Evolutionary conservation across 345 rosid species (phyloP).

Genomic region (Triadica sebifera): DNA sequence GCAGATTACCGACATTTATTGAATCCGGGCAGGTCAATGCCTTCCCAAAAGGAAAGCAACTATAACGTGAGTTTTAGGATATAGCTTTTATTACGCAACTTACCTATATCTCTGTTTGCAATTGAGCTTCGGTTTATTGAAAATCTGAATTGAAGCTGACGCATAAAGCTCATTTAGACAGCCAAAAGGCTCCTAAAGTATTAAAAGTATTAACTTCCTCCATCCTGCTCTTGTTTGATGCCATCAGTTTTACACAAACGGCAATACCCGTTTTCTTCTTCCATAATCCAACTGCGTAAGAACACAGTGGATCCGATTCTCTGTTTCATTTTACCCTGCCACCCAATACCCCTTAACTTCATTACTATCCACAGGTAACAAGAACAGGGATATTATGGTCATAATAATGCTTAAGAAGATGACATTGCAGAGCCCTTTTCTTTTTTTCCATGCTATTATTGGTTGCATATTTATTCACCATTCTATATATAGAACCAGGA

Average conservation of each 20-base stretch:
- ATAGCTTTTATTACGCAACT: no score
- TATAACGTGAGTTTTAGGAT: no score
- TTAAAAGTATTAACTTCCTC: background rate
- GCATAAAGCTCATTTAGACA: conserved; percentile 26
- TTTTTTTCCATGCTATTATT: no score
- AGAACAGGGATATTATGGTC: conserved; percentile 27
- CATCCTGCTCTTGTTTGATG: background rate
- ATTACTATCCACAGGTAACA: background rate
- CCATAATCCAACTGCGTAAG: conserved; percentile 37
- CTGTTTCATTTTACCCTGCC: conserved; percentile 1
- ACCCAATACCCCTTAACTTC: background rate
- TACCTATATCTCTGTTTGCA: background rate
- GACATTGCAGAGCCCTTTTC: no score
- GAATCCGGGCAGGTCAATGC: no score
- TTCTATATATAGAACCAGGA: conserved; percentile 15
- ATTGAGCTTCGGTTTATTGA: background rate
- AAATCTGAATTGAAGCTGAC: background rate
- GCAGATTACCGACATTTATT: no score
- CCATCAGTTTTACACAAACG: background rate
- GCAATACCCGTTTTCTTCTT: background rate
- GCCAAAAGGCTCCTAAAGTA: conserved; percentile 17
- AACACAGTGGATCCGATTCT: conserved; percentile 44
- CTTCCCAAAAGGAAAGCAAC: no score
- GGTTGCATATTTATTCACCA: background rate
- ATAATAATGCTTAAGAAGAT: background rate